These are phyloP conservation scores for Apostasia shenzhenica DNA, from an alignment of 106 monocot species.

Conservation along the genomic window DNA sequence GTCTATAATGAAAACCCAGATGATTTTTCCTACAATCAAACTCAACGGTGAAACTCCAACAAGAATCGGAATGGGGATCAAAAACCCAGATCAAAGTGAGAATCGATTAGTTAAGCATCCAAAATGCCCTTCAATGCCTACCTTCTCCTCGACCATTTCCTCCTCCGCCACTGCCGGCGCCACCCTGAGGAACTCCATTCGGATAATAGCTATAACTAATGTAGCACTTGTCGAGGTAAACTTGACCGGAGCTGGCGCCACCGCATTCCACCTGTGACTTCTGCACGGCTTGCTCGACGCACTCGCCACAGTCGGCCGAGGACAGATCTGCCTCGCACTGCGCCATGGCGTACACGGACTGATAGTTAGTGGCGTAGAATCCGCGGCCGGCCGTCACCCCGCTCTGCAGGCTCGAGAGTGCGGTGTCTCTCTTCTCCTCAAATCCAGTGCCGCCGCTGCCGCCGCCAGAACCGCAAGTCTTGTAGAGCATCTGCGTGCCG, in stretches of 20 bases:
- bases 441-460: conserved; percentile 39
- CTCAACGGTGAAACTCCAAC: not conserved
- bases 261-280: conserved; percentile 95
- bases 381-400: conserved; percentile 36
- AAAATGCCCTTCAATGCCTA: not conserved
- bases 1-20: too few relatives aligned
- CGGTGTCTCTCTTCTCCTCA: conserved; percentile 71
- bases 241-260: conserved; percentile 68
- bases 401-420: conserved; percentile 67
- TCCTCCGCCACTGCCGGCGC: conserved; percentile 25
- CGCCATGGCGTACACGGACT: conserved; percentile 77
- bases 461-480: conserved; percentile 49
- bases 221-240: conserved; percentile 95
- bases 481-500: conserved; percentile 77
- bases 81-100: not conserved
- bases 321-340: conserved; percentile 96
- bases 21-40: too few relatives aligned
- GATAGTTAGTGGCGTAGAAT: conserved; percentile 77
- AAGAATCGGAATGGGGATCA: not conserved
- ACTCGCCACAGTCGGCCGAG: conserved; percentile 62
- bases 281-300: conserved; percentile 82
- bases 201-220: conserved; percentile 69
- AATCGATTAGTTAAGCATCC: not conserved
- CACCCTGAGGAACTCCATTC: conserved; percentile 49
- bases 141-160: conserved; percentile 15